phyloP scores from a whole-genome alignment of 768 basidiomycete genomes.

The Suillus lakei region DNA sequence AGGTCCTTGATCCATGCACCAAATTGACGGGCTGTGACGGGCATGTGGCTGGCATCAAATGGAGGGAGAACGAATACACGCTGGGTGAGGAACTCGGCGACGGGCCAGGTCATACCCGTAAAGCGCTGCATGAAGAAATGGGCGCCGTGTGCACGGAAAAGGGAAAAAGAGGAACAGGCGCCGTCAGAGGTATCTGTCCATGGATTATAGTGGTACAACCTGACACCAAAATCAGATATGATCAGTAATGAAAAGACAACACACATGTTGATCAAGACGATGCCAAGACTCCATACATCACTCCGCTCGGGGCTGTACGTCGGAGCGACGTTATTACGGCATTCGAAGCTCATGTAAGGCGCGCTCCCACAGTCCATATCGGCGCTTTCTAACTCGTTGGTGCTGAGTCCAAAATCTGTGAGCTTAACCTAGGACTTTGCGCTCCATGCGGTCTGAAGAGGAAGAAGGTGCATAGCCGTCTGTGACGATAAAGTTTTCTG shows the following conservation, averaged over 20 bases:
- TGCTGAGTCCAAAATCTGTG: constrained; percentile 95
- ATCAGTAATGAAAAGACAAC: constrained; percentile 28
- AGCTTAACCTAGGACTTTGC: constrained; percentile 96
- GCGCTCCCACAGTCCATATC: constrained; percentile 99
- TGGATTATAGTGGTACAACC: constrained; percentile 97
- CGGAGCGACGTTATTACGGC: constrained; percentile 95
- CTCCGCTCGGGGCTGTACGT: constrained; percentile 94
- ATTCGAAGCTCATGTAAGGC: constrained; percentile 99
- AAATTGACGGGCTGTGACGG: constrained; percentile 79
- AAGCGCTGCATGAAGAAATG: constrained; percentile 91
- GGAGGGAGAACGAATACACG: constrained; percentile 83
- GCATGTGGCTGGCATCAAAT: constrained; percentile 45
- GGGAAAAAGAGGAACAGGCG: constrained; percentile 79
- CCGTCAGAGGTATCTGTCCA: constrained; percentile 94
- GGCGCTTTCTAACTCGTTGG: constrained; percentile 83
- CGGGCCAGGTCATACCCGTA: constrained; percentile 83
- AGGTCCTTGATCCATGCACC: constrained; percentile 85
- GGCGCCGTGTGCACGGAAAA: constrained; percentile 78
- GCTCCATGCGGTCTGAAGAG: constrained; percentile 55
- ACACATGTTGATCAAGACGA: constrained; percentile 98
- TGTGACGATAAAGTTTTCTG: constrained; percentile 97
- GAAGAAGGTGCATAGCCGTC: constrained; percentile 65
- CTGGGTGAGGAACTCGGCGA: constrained; percentile 86
- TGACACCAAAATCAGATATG: constrained; percentile 31
- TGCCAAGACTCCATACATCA: constrained; percentile 98